These are phyloP conservation scores for Geranium incanum DNA, from an alignment of 441 rosid species.

Conservation along the genomic window DNA sequence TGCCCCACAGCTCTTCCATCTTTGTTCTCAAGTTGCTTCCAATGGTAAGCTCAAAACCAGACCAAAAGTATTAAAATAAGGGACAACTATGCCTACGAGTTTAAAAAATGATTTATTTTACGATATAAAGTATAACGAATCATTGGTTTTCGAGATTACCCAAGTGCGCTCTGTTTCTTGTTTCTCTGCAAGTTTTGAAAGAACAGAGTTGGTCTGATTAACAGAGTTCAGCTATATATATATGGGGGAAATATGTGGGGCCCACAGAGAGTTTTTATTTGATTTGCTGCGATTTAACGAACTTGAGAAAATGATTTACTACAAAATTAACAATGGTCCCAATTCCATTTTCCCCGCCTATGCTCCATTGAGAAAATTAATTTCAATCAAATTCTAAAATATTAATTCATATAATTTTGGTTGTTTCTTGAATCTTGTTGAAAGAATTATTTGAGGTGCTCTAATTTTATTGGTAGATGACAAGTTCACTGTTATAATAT, in stretches of 20 bases:
- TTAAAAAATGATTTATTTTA: background rate
- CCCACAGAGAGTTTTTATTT: background rate
- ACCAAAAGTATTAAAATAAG: background rate
- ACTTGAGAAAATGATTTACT: background rate
- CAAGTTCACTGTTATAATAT: too few species aligned
- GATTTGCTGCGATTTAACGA: background rate
- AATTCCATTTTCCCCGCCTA: background rate
- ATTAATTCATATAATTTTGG: too few species aligned
- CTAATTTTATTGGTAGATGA: too few species aligned
- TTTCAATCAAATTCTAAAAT: too few species aligned
- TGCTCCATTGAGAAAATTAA: too few species aligned
- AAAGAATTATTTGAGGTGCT: too few species aligned
- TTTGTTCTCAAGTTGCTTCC: background rate
- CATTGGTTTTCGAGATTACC: slow-evolving; percentile 3
- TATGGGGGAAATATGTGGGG: background rate
- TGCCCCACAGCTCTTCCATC: background rate
- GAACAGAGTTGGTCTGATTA: background rate
- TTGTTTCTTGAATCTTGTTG: too few species aligned
- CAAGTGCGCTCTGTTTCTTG: slow-evolving; percentile 4
- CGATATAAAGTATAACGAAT: slow-evolving; percentile 5
- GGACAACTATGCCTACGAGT: background rate
- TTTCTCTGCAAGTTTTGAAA: background rate
- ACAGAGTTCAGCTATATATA: background rate
- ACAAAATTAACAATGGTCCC: background rate
- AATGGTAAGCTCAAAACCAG: background rate